These are phyloP conservation scores for Pythium rhizo-oryzae DNA, from an alignment of 352 stramenopile species.

Conservation along the genomic window DNA sequence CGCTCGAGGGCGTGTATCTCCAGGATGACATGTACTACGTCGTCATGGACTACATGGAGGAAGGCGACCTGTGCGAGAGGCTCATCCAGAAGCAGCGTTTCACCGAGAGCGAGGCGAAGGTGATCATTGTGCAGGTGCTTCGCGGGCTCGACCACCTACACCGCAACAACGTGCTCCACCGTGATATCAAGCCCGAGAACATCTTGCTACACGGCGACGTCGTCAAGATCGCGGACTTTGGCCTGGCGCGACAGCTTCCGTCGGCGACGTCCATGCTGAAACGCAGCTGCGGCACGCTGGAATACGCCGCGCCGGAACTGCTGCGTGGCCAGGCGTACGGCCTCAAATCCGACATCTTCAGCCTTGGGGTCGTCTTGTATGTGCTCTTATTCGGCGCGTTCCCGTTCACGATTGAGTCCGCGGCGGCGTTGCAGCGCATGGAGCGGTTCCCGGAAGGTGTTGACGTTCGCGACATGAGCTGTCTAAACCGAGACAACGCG, in stretches of 20 bases:
- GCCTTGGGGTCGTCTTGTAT: conserved; percentile 77
- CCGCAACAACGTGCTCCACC: conserved; percentile 61
- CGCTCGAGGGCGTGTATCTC: conserved; percentile 68
- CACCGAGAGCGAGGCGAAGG: conserved; percentile 48
- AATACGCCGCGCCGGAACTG: conserved; percentile 81
- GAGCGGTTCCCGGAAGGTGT: conserved; percentile 58
- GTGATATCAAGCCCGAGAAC: conserved; percentile 85
- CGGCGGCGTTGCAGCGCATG: conserved; percentile 62
- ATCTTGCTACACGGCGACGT: conserved; percentile 71
- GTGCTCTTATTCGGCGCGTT: conserved; percentile 81
- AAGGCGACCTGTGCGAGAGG: conserved; percentile 75
- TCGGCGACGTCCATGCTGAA: conserved; percentile 53
- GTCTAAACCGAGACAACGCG: conserved; percentile 52
- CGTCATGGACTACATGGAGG: conserved; percentile 82
- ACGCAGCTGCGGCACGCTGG: conserved; percentile 70
- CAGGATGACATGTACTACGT: conserved; percentile 80
- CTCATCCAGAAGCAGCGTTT: conserved; percentile 70
- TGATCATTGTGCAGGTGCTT: conserved; percentile 67
- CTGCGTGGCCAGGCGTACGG: conserved; percentile 67
- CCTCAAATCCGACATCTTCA: conserved; percentile 81
- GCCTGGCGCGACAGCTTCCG: conserved; percentile 68
- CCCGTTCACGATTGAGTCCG: conserved; percentile 77
- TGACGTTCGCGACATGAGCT: conserved; percentile 84
- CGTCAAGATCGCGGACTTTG: conserved; percentile 83
- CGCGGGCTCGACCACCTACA: conserved; percentile 69